Conservation (phyloP, 495 filamentous ascomycete genomes). For the Schizothecium vesticola region DNA sequence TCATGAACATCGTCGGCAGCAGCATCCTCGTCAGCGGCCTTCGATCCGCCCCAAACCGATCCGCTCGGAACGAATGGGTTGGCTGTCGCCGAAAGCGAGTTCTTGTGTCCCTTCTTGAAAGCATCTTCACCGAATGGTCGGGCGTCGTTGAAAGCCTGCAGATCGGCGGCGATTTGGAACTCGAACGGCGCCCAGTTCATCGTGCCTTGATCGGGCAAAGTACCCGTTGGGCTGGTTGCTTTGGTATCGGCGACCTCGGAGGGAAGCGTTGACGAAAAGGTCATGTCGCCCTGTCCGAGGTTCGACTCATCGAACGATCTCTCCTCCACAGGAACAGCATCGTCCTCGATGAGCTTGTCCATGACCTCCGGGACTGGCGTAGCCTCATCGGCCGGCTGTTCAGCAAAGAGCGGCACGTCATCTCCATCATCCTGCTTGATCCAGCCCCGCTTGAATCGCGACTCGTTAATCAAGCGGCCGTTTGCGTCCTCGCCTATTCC, state of each 20-base stretch:
- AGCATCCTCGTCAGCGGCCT: slow-evolving; percentile 37
- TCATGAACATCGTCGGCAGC: slow-evolving; percentile 36
- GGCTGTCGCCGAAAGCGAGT: slow-evolving; percentile 62
- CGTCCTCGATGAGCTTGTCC: slow-evolving; percentile 19
- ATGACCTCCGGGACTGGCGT: slow-evolving; percentile 19
- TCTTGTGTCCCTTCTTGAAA: slow-evolving; percentile 44
- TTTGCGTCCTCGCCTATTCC: slow-evolving; percentile 45
- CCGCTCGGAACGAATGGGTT: slow-evolving; percentile 60
- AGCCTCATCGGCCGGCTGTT: slow-evolving; percentile 29
- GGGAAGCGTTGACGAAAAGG: slow-evolving; percentile 39
- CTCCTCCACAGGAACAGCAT: slow-evolving; percentile 24
- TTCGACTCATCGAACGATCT: slow-evolving; percentile 45
- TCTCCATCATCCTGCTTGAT: slow-evolving; percentile 55
- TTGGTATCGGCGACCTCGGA: slow-evolving; percentile 46
- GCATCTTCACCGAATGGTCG: slow-evolving; percentile 34
- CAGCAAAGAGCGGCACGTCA: slow-evolving; percentile 64
- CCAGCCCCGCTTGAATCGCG: slow-evolving; percentile 67
- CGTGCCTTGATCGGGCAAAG: slow-evolving; percentile 35
- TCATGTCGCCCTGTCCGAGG: slow-evolving; percentile 33
- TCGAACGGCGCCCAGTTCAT: slow-evolving; percentile 41
- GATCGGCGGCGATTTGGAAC: slow-evolving; percentile 33
- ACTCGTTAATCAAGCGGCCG: slow-evolving; percentile 50
- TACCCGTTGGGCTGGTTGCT: slow-evolving; percentile 42
- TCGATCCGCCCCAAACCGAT: slow-evolving; percentile 35
- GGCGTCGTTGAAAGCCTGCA: slow-evolving; percentile 39